These are phyloP conservation scores for Pseudozyma hubeiensis DNA, from an alignment of 1,284 basidiomycete genomes.

Conservation along the genomic window DNA sequence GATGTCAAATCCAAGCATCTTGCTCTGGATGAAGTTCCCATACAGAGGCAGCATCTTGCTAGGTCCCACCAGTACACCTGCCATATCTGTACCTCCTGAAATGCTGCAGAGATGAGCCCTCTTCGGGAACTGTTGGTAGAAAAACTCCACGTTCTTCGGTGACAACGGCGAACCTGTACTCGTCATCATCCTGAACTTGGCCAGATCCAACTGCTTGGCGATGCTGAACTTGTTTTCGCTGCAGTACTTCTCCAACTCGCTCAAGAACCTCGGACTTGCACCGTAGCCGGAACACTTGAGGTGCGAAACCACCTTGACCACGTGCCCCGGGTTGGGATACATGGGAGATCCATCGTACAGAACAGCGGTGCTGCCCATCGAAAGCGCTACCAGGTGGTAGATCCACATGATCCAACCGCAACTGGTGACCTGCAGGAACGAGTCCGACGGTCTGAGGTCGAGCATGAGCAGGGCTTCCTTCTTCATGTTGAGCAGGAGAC, in stretches of 20 bases:
- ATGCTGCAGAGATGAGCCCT: constrained; percentile 48
- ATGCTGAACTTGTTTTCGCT: constrained; percentile 14
- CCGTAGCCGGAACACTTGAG: constrained; percentile 63
- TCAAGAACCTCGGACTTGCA: constrained; percentile 57
- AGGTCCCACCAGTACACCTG: constrained; percentile 60
- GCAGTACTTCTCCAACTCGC: constrained; percentile 46
- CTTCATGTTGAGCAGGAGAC: constrained; percentile 53
- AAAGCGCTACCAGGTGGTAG: constrained; percentile 56
- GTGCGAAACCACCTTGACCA: constrained; percentile 59
- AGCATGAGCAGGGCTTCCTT: constrained; percentile 49
- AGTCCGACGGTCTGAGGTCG: constrained; percentile 56
- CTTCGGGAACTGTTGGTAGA: constrained; percentile 54
- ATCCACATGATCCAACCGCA: constrained; percentile 68
- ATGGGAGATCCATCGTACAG: constrained; percentile 68
- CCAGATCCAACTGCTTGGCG: constrained; percentile 38
- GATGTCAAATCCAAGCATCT: constrained; percentile 64
- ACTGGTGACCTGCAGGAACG: constrained; percentile 63
- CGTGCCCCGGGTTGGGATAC: constrained; percentile 56
- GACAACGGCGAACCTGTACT: constrained; percentile 66
- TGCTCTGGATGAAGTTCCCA: constrained; percentile 65
- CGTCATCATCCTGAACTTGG: constrained; percentile 59
- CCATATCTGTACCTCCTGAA: constrained; percentile 66
- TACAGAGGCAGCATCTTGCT: constrained; percentile 59
- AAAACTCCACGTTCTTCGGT: constrained; percentile 56
- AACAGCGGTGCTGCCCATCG: constrained; percentile 59